phyloP scores from a whole-genome alignment of 2,329 filamentous ascomycete species.

The Neofusicoccum parvum region DNA sequence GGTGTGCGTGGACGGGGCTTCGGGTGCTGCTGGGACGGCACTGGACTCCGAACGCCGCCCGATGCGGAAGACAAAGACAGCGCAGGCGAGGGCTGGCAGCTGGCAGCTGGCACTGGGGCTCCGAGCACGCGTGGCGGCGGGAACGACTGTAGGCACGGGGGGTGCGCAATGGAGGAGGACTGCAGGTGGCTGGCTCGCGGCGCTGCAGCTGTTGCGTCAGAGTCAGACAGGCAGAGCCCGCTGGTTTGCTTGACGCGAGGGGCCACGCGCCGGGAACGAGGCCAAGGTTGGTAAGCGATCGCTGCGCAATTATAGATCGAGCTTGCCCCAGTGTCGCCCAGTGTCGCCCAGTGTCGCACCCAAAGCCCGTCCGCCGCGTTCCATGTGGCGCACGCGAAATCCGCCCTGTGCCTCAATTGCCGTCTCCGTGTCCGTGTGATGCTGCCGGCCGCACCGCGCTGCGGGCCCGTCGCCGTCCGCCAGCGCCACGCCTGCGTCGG shows the following conservation, averaged over 20 bases:
- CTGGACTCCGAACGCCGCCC: not conserved
- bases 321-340: not conserved
- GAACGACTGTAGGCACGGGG: not conserved
- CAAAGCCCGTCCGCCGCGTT: too few species aligned
- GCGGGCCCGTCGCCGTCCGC: not conserved
- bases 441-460: not conserved
- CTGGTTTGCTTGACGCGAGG: not conserved
- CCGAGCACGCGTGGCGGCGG: not conserved
- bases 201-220: slow-evolving; percentile 16
- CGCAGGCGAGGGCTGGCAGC: not conserved
- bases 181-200: not conserved
- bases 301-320: slow-evolving; percentile 12
- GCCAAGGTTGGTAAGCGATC: slow-evolving; percentile 14
- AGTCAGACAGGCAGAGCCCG: slow-evolving; percentile 3
- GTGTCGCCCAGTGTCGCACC: not conserved
- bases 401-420: not conserved
- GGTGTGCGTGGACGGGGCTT: slow-evolving; percentile 7
- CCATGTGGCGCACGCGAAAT: too few species aligned
- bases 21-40: not conserved
- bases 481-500: not conserved
- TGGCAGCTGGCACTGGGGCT: too few species aligned
- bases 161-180: not conserved
- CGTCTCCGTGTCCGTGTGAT: not conserved
- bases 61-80: slow-evolving; percentile 3
- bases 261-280: slow-evolving; percentile 16